Conservation (phyloP, 768 basidiomycete genomes). For the Russula dissimulans region DNA sequence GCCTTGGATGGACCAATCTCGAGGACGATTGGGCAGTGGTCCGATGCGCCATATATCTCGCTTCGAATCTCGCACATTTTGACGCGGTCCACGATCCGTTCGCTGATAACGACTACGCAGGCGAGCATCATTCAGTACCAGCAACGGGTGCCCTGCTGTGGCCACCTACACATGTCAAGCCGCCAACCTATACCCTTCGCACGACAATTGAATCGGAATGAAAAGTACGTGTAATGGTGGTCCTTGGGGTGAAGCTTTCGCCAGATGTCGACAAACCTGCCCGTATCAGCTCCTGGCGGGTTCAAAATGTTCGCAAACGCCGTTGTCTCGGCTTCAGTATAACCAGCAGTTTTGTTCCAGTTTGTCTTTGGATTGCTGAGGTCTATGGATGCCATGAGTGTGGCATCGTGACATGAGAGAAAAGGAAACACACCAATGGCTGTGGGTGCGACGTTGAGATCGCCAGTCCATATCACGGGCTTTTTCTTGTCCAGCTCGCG, state of each 20-base stretch:
- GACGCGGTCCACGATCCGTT: conserved; percentile 52
- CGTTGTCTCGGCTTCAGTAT: conserved; percentile 73
- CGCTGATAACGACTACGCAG: conserved; percentile 62
- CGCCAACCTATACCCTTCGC: conserved; percentile 81
- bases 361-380: conserved; percentile 60
- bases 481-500: conserved; percentile 66
- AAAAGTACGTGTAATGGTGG: conserved; percentile 80
- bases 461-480: conserved; percentile 83
- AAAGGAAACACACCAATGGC: conserved; percentile 39
- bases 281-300: conserved; percentile 32
- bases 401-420: not conserved
- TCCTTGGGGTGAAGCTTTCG: conserved; percentile 54
- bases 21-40: conserved; percentile 74
- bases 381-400: conserved; percentile 33
- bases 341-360: conserved; percentile 85
- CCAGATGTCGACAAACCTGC: conserved; percentile 71
- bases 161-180: conserved; percentile 65
- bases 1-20: conserved; percentile 39
- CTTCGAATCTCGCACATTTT: conserved; percentile 80
- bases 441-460: conserved; percentile 81
- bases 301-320: conserved; percentile 62
- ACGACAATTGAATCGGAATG: conserved; percentile 74
- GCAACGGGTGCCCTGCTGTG: not conserved
- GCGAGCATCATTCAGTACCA: not conserved
- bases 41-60: conserved; percentile 82